Evolutionary conservation across 805 yeast genomes (phyloP).

Genomic region (Komagataella phaffii): DNA sequence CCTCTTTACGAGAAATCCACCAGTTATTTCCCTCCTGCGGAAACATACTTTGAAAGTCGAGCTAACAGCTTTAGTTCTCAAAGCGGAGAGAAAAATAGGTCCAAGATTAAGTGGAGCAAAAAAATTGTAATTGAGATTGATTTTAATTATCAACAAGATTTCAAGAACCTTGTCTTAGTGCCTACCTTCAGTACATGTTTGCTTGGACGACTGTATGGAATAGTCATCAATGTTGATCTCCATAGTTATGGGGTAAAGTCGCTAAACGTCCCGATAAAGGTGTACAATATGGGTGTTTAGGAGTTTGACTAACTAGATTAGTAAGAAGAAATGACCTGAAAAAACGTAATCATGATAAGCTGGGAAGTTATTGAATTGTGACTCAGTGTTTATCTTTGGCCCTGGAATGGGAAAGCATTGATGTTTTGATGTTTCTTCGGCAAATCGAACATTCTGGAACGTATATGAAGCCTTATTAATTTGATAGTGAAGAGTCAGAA

Average conservation of each 20-base stretch:
- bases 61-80: not conserved
- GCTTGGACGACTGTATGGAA: conserved; percentile 43
- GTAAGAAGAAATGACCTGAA: too few relatives aligned
- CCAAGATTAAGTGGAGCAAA: not conserved
- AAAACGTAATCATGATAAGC: too few relatives aligned
- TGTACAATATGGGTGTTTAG: not conserved
- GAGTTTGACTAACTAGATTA: not conserved
- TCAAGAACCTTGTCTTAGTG: conserved; percentile 25
- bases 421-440: too few relatives aligned
- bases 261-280: conserved; percentile 4
- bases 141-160: not conserved
- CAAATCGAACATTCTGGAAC: too few relatives aligned
- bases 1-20: not conserved
- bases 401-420: too few relatives aligned
- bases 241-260: conserved; percentile 1
- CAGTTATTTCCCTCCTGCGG: not conserved
- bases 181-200: conserved; percentile 56
- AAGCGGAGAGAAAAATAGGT: not conserved
- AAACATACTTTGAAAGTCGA: not conserved
- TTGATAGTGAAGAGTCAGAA: too few relatives aligned
- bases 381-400: too few relatives aligned
- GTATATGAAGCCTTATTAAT: too few relatives aligned
- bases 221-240: conserved; percentile 6
- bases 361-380: too few relatives aligned
- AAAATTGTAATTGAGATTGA: not conserved